Conservation (phyloP, 768 basidiomycete species). For the Lactifluus piperatus region DNA sequence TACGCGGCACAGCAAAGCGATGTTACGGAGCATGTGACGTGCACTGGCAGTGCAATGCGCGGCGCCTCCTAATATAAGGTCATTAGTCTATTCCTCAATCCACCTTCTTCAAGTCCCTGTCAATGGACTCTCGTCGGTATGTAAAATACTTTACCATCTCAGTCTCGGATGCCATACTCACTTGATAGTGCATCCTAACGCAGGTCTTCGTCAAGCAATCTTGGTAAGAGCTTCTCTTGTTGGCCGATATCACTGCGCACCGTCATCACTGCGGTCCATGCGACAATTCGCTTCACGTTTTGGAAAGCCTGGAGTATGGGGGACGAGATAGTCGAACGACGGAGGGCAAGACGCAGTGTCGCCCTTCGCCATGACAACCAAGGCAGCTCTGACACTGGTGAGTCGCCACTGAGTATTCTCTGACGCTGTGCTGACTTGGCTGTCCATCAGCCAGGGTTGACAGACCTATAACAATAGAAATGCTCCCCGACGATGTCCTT, state of each 20-base stretch:
- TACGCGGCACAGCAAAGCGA: background rate
- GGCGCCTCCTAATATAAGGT: constrained; percentile 12
- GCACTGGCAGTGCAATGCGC: background rate
- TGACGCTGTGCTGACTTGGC: background rate
- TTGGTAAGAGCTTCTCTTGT: background rate
- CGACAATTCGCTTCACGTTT: background rate
- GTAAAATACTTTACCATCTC: background rate
- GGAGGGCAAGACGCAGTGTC: background rate
- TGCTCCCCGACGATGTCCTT: constrained; percentile 12
- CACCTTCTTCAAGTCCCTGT: background rate
- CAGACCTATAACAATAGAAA: background rate
- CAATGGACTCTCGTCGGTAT: constrained; percentile 4
- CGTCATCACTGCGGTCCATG: background rate
- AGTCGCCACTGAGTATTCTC: background rate
- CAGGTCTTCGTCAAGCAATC: background rate
- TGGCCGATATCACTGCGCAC: background rate
- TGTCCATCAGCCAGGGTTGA: background rate
- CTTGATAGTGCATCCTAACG: background rate
- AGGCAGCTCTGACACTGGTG: background rate
- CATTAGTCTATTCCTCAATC: background rate
- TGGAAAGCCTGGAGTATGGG: constrained; percentile 6
- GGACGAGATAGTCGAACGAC: background rate
- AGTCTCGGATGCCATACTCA: background rate
- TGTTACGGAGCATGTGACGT: constrained; percentile 13
- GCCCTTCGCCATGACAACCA: background rate